A percentile compares a stretch with the other conserved stretches of the same genome.
Evolutionary conservation across 352 stramenopile genomes (phyloP).

Genomic region (Pythium folliculosum): DNA sequence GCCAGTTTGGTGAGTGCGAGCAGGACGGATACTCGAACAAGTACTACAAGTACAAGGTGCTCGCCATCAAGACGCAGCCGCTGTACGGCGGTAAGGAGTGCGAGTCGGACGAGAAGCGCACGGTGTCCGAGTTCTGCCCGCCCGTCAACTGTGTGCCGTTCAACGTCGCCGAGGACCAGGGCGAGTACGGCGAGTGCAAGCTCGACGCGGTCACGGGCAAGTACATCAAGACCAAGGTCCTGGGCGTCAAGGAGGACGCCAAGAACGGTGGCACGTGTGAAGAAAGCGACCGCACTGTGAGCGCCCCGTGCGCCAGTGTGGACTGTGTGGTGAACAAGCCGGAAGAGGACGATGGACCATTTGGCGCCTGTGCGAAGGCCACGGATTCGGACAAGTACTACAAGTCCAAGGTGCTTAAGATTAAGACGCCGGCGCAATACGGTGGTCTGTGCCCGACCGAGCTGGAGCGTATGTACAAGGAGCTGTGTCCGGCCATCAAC

Average conservation of each 20-base stretch:
- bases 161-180: background rate
- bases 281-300: background rate
- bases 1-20: background rate
- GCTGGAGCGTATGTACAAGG: background rate
- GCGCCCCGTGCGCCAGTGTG: background rate
- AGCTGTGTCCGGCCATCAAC: background rate
- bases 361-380: background rate
- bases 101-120: background rate
- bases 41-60: slow-evolving; percentile 4
- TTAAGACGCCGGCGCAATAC: slow-evolving; percentile 3
- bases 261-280: background rate
- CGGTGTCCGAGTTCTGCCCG: background rate
- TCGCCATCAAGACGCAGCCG: background rate
- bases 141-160: background rate
- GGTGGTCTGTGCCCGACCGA: slow-evolving; percentile 1
- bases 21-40: background rate
- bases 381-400: background rate
- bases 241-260: background rate
- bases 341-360: background rate
- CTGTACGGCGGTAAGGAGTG: background rate
- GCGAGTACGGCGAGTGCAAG: background rate
- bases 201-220: background rate
- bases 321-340: background rate
- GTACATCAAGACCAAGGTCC: background rate
- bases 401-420: slow-evolving; percentile 1